A percentile compares a stretch with the other conserved stretches of the same genome.
Conservation (phyloP, 2,329 filamentous ascomycete genomes). For the Aaosphaeria arxii region DNA sequence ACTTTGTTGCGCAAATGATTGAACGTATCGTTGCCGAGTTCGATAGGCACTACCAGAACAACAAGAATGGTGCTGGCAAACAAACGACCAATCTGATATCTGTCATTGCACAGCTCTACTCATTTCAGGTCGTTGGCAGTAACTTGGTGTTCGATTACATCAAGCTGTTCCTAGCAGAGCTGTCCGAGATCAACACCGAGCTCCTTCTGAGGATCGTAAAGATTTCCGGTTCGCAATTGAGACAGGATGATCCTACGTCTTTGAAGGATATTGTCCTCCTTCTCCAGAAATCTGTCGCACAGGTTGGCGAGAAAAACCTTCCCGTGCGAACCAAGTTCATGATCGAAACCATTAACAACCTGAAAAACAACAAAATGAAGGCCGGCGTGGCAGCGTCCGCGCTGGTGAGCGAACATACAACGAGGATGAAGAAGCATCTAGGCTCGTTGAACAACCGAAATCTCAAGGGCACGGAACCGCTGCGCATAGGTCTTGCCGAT, state of each 20-base stretch:
- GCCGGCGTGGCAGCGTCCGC: slow-evolving; percentile 67
- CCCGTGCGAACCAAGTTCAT: slow-evolving; percentile 93
- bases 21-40: slow-evolving; percentile 76
- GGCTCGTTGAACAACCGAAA: slow-evolving; percentile 69
- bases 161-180: slow-evolving; percentile 67
- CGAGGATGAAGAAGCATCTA: slow-evolving; percentile 83
- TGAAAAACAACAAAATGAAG: slow-evolving; percentile 92
- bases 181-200: slow-evolving; percentile 86
- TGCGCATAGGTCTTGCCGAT: slow-evolving; percentile 78
- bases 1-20: slow-evolving; percentile 84
- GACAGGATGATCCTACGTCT: slow-evolving; percentile 82
- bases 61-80: slow-evolving; percentile 36
- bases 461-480: slow-evolving; percentile 73
- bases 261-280: slow-evolving; percentile 84
- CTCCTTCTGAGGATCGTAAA: slow-evolving; percentile 81
- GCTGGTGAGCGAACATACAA: slow-evolving; percentile 76
- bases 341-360: slow-evolving; percentile 91
- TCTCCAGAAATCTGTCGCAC: slow-evolving; percentile 69
- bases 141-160: slow-evolving; percentile 90
- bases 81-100: slow-evolving; percentile 78
- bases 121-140: slow-evolving; percentile 81
- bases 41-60: slow-evolving; percentile 58
- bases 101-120: slow-evolving; percentile 83
- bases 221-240: slow-evolving; percentile 73
- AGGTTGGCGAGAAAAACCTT: slow-evolving; percentile 65